Conservation (phyloP, 768 basidiomycete species). For the Suillus lakei region DNA sequence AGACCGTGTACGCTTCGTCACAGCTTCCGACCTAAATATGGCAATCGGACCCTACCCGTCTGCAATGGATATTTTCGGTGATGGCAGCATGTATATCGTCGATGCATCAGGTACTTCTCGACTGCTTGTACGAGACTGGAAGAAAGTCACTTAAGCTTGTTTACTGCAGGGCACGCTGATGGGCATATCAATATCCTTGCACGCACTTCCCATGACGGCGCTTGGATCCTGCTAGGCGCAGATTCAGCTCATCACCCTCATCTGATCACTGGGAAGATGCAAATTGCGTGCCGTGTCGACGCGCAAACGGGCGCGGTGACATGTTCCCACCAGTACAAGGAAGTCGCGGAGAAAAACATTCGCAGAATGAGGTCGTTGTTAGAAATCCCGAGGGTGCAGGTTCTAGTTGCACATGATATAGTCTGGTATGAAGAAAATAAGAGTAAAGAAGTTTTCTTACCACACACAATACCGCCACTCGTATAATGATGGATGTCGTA, state of each 20-base stretch:
- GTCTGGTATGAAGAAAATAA: slow-evolving; percentile 55
- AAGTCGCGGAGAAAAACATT: slow-evolving; percentile 47
- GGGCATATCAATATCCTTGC: slow-evolving; percentile 59
- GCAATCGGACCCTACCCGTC: slow-evolving; percentile 52
- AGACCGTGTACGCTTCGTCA: slow-evolving; percentile 40
- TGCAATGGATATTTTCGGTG: slow-evolving; percentile 54
- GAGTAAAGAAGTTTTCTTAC: slow-evolving; percentile 43
- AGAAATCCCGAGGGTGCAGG: slow-evolving; percentile 42
- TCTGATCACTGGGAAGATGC: slow-evolving; percentile 46
- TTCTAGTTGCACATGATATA: slow-evolving; percentile 58
- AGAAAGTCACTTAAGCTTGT: not conserved
- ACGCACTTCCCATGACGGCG: slow-evolving; percentile 53
- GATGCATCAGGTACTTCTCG: slow-evolving; percentile 44
- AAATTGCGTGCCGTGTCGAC: slow-evolving; percentile 34
- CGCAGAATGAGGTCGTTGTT: slow-evolving; percentile 43
- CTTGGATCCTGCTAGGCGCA: slow-evolving; percentile 56
- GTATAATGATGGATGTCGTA: not conserved
- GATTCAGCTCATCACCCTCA: slow-evolving; percentile 59
- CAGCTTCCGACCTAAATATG: slow-evolving; percentile 32
- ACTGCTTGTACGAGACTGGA: not conserved
- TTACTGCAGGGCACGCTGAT: slow-evolving; percentile 43
- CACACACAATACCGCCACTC: slow-evolving; percentile 22
- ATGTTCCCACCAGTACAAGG: slow-evolving; percentile 51
- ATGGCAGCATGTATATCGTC: slow-evolving; percentile 59
- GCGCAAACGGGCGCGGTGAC: slow-evolving; percentile 25